These are phyloP conservation scores for Durio zibethinus DNA, from an alignment of 345 rosid species.

Conservation along the genomic window DNA sequence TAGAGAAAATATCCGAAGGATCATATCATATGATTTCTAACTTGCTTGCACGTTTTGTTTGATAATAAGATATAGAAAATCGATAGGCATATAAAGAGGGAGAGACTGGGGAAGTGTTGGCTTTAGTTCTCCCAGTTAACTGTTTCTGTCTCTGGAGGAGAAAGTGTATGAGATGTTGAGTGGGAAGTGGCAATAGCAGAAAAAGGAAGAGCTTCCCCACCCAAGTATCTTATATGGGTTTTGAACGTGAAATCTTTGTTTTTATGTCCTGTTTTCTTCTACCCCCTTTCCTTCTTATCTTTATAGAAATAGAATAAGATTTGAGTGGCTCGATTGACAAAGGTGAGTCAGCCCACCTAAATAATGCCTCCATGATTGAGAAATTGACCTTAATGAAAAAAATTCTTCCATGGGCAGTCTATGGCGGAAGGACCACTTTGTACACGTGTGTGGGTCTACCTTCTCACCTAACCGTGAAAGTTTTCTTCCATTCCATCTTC, in stretches of 20 bases:
- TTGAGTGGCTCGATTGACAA: constrained; percentile 22
- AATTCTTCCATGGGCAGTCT: constrained; percentile 25
- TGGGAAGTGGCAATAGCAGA: constrained; percentile 30
- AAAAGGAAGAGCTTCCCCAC: constrained; percentile 10
- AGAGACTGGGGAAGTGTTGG: background rate
- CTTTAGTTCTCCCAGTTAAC: background rate
- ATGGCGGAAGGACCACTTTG: constrained; percentile 32
- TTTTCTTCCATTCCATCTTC: constrained; percentile 11
- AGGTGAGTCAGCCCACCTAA: constrained; percentile 34
- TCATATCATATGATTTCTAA: background rate
- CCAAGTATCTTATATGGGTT: constrained; percentile 17
- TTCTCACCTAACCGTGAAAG: constrained; percentile 32
- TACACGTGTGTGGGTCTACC: constrained; percentile 52
- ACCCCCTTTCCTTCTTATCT: background rate
- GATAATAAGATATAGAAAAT: background rate
- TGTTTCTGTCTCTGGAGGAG: background rate
- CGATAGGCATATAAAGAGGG: background rate
- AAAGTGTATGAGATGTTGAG: constrained; percentile 13
- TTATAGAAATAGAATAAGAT: constrained; percentile 6
- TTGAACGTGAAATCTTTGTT: constrained; percentile 38
- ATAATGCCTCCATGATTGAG: constrained; percentile 64
- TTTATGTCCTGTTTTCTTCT: constrained; percentile 26
- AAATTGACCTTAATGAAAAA: constrained; percentile 51
- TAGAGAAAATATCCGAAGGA: background rate
- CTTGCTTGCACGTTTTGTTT: background rate